A percentile compares a stretch with the other conserved stretches of the same genome.
phyloP scores from a whole-genome alignment of 2,329 filamentous ascomycete genomes.

The Massarina eburnea region DNA sequence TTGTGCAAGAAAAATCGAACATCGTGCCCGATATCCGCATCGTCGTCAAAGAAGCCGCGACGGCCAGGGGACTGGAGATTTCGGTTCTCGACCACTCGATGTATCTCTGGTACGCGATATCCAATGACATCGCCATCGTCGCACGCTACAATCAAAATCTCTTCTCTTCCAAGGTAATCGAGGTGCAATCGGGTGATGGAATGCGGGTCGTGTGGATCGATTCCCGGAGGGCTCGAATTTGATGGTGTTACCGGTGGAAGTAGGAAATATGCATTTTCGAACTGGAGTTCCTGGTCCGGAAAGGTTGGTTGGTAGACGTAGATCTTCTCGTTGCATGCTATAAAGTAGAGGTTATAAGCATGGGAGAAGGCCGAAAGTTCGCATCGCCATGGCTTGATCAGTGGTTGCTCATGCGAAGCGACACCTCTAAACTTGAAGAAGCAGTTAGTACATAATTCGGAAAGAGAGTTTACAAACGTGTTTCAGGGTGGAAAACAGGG shows the following conservation, averaged over 20 bases:
- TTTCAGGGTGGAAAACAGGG: neutral
- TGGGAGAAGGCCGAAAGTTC: slow-evolving; percentile 51
- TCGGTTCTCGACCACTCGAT: slow-evolving; percentile 18
- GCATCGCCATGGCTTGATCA: slow-evolving; percentile 43
- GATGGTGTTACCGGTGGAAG: slow-evolving; percentile 40
- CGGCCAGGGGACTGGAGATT: neutral
- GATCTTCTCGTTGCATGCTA: slow-evolving; percentile 45
- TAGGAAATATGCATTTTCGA: slow-evolving; percentile 42
- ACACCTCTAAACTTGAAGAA: slow-evolving; percentile 1
- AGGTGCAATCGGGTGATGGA: slow-evolving; percentile 49
- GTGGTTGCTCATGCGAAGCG: slow-evolving; percentile 11
- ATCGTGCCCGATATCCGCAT: slow-evolving; percentile 44
- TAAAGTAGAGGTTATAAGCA: slow-evolving; percentile 51
- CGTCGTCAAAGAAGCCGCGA: slow-evolving; percentile 1
- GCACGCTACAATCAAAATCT: slow-evolving; percentile 55
- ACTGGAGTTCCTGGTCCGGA: slow-evolving; percentile 43
- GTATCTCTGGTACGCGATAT: slow-evolving; percentile 38
- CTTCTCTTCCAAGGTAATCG: slow-evolving; percentile 48
- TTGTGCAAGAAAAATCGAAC: slow-evolving; percentile 67
- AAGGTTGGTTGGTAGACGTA: slow-evolving; percentile 49
- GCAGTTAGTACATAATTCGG: slow-evolving; percentile 6
- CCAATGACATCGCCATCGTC: slow-evolving; percentile 59
- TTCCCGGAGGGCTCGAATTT: slow-evolving; percentile 20
- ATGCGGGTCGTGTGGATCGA: slow-evolving; percentile 45
- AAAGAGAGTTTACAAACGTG: too few species aligned